Evolutionary conservation across 2,329 filamentous ascomycete genomes (phyloP).

Genomic region (Penicillium verrucosum): DNA sequence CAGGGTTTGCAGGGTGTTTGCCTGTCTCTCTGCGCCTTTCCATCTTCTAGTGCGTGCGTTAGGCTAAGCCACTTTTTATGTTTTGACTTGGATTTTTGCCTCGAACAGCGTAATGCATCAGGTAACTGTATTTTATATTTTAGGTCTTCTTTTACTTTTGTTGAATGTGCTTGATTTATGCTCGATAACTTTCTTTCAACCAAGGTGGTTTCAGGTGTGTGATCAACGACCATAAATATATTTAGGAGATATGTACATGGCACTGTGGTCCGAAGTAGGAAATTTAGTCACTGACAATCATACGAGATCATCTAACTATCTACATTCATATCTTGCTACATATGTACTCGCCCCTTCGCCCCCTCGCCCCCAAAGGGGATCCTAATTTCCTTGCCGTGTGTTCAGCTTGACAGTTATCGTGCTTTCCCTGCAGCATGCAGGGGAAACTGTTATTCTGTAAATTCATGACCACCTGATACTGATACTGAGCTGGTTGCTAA

Average conservation of each 20-base stretch:
- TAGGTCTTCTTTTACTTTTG: neutral
- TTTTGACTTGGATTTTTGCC: neutral
- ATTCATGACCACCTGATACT: neutral
- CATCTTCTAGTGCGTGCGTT: neutral
- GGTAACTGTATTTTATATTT: neutral
- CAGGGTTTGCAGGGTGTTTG: slow-evolving; percentile 10
- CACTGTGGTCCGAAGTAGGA: neutral
- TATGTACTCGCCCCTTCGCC: too few relatives aligned
- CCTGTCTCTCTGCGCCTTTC: neutral
- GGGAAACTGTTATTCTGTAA: neutral
- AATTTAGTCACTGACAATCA: neutral
- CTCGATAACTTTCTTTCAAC: neutral
- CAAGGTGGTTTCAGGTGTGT: neutral
- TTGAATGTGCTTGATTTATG: too few relatives aligned
- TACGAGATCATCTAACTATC: neutral
- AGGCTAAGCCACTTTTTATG: neutral
- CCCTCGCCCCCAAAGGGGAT: neutral
- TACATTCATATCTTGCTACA: neutral
- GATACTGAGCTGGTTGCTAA: neutral
- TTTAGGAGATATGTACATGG: too few relatives aligned
- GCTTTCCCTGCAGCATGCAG: slow-evolving; percentile 3
- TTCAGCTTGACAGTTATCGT: slow-evolving; percentile 9
- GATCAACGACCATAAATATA: neutral
- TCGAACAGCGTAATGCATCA: neutral
- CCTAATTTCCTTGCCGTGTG: slow-evolving; percentile 9